Base-by-base conservation (phyloP, 2,329 filamentous ascomycete species). In the Clonostachys rosea region DNA sequence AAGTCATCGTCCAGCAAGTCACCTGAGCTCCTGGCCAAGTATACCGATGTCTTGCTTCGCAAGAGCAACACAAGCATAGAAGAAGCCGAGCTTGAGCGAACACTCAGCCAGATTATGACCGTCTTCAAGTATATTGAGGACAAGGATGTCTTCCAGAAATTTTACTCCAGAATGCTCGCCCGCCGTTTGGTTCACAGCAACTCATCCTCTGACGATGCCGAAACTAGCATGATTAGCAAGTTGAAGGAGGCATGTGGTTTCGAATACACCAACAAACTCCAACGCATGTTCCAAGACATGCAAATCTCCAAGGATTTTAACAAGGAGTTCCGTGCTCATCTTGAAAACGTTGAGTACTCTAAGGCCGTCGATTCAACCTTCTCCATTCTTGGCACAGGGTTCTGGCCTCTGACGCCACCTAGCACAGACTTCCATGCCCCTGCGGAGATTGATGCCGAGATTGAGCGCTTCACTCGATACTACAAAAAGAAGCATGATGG, bases 61-160 rank as follows among this genome's bases (percentile, higher is more conserved):
- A 96, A 96, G 76, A 92, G 89, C 55, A 88, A 87, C 33, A 95
- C 91, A 57, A 90, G 91, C 57, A 89, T 91, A 13, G 94, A 97
- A 62, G 94, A 99, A 62, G 87, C 89, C 34, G 92, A 99, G 61
- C 79, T 97, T 58, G 94, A 99, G 70, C 86, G 87, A 55, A 87
- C 90, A 34, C 74, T 97, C 33, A 84, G 83, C 17, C 89, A 96
- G 65, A 94, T 99, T 59, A 99, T 99, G 94, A 96, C 92, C 2
- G 90, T 99, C 47, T 99, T 99, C 81, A 97, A 97, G 73, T 99
- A 99, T 69, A 97, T 99, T 53, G 94, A 99, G 65, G 95, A 99
- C 70, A 99, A 99, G 76, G 94, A 99, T 61, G 95, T 99, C 6
- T 99, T 99, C 79, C 94, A 97, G 68, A 99, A 97, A 68, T 99